These are phyloP conservation scores for Elongisporangium undulatum DNA, from an alignment of 352 stramenopile species.

Conservation along the genomic window DNA sequence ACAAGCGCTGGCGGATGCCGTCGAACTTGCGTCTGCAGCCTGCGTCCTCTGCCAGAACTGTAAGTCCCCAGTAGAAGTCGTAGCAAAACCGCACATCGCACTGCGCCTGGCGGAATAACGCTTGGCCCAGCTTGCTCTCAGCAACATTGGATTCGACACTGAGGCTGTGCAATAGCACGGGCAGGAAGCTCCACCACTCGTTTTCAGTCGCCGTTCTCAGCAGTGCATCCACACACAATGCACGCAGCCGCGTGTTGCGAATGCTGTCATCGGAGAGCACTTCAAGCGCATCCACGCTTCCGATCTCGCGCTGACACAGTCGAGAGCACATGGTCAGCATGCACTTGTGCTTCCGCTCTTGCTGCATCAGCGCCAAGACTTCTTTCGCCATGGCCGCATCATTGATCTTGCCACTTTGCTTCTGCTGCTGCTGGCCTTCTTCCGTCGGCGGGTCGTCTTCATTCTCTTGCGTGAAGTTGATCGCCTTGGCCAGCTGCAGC, in stretches of 20 bases:
- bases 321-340: slow-evolving; percentile 87
- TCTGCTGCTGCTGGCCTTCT: slow-evolving; percentile 4
- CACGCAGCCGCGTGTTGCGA: slow-evolving; percentile 46
- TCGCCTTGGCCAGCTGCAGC: slow-evolving; percentile 78
- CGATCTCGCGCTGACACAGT: slow-evolving; percentile 67
- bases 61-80: slow-evolving; percentile 83
- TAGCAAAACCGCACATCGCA: slow-evolving; percentile 82
- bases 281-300: slow-evolving; percentile 75
- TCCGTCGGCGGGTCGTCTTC: slow-evolving; percentile 25
- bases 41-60: slow-evolving; percentile 74
- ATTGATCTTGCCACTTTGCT: slow-evolving; percentile 1
- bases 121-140: slow-evolving; percentile 60
- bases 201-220: slow-evolving; percentile 63
- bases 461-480: slow-evolving; percentile 62
- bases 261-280: slow-evolving; percentile 71
- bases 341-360: slow-evolving; percentile 70
- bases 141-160: slow-evolving; percentile 63
- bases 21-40: slow-evolving; percentile 79
- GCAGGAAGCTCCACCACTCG: slow-evolving; percentile 77
- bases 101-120: slow-evolving; percentile 66
- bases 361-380: slow-evolving; percentile 57
- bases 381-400: slow-evolving; percentile 46
- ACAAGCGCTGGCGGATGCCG: slow-evolving; percentile 67
- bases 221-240: slow-evolving; percentile 60
- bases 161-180: slow-evolving; percentile 67